These are phyloP conservation scores for Linanthus parryae DNA, from an alignment of 148 eudicot genomes.

Conservation along the genomic window DNA sequence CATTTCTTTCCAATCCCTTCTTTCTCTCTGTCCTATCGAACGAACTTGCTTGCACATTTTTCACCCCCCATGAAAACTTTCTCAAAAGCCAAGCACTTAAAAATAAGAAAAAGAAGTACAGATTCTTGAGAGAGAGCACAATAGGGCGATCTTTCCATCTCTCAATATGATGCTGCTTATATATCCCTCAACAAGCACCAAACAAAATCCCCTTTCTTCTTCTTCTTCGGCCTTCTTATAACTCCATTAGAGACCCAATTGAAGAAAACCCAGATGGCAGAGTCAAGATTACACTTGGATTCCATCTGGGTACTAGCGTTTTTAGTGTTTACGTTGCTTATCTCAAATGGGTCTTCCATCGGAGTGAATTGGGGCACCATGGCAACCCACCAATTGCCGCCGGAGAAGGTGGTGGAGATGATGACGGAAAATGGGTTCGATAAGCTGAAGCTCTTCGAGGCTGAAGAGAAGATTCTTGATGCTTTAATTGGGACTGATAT, in stretches of 20 bases:
- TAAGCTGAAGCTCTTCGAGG: slow-evolving; percentile 87
- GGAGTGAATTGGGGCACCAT: slow-evolving; percentile 99
- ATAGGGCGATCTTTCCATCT: background rate
- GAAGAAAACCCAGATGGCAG: slow-evolving; percentile 14
- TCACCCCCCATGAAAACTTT: slow-evolving; percentile 10
- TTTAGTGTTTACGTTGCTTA: slow-evolving; percentile 11
- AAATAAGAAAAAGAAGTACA: background rate
- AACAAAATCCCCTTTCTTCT: slow-evolving; percentile 15
- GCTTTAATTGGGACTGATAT: slow-evolving; percentile 65
- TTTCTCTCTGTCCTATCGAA: slow-evolving; percentile 16
- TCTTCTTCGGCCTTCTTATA: slow-evolving; percentile 2
- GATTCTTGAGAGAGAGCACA: slow-evolving; percentile 6
- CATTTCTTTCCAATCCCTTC: slow-evolving; percentile 5
- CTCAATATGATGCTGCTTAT: background rate
- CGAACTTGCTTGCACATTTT: slow-evolving; percentile 12
- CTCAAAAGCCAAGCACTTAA: slow-evolving; percentile 10
- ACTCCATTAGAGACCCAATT: background rate
- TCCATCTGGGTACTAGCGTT: background rate
- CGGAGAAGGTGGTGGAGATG: slow-evolving; percentile 73
- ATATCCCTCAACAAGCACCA: slow-evolving; percentile 3
- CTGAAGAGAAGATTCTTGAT: slow-evolving; percentile 54
- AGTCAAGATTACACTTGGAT: background rate
- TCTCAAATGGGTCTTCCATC: slow-evolving; percentile 24
- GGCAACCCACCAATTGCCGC: slow-evolving; percentile 63
- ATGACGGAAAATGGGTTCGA: slow-evolving; percentile 72